phyloP scores from a whole-genome alignment of 2,329 filamentous ascomycete genomes.

The Didymella keratinophila region DNA sequence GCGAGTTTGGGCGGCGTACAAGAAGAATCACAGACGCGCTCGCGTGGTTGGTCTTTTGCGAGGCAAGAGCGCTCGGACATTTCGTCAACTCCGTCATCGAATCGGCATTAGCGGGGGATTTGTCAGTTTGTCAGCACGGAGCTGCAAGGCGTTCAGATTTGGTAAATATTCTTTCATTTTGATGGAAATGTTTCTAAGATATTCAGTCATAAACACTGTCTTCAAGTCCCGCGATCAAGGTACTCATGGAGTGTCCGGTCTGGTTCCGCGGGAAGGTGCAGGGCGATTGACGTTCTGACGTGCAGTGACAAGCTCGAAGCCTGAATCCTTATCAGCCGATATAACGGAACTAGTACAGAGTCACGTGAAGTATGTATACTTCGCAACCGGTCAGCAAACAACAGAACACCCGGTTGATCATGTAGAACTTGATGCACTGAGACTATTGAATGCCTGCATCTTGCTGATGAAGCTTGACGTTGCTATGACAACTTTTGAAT shows the following conservation, averaged over 20 bases:
- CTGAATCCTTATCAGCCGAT: not conserved
- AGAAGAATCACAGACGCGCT: constrained; percentile 10
- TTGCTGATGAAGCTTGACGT: not conserved
- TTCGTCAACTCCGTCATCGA: constrained; percentile 17
- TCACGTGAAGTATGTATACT: not conserved
- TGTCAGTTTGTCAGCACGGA: constrained; percentile 12
- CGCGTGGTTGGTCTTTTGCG: constrained; percentile 15
- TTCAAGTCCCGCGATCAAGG: not conserved
- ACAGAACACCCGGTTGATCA: not conserved
- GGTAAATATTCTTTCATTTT: not conserved
- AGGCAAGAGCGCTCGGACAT: constrained; percentile 20
- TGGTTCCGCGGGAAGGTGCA: not conserved
- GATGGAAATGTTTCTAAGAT: not conserved
- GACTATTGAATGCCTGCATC: not conserved
- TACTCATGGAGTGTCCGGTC: not conserved
- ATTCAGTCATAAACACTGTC: not conserved
- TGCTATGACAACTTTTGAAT: not conserved
- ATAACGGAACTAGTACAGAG: not conserved
- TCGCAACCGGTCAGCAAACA: not conserved
- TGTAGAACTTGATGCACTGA: not conserved
- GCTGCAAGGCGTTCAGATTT: not conserved
- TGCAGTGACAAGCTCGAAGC: constrained; percentile 5
- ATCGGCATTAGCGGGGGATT: constrained; percentile 14
- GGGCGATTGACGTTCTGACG: not conserved
- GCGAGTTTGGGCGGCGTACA: constrained; percentile 15